These are phyloP conservation scores for Amanita subjunquillea DNA, from an alignment of 768 basidiomycete genomes.

Conservation along the genomic window DNA sequence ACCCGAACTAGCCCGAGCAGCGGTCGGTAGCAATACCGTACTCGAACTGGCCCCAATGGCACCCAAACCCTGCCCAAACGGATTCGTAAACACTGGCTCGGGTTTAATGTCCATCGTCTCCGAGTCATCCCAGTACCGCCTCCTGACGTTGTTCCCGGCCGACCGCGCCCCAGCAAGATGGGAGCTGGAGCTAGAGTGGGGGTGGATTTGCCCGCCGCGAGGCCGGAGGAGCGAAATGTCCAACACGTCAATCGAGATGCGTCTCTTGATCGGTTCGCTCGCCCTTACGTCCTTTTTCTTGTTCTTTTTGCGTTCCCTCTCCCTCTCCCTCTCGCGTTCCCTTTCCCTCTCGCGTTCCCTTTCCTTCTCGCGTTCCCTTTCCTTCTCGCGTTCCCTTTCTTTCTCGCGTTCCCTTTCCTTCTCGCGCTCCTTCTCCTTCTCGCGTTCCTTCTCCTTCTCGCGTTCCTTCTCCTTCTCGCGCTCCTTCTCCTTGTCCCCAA, in stretches of 20 bases:
- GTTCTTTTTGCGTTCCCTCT: background rate
- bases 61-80: too few species aligned
- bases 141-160: background rate
- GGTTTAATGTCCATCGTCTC: background rate
- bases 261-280: background rate
- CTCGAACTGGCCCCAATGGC: too few species aligned
- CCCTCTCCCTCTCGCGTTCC: background rate
- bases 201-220: background rate
- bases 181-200: background rate
- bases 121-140: background rate
- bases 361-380: conserved; percentile 1
- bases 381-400: conserved; percentile 2
- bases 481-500: conserved; percentile 2
- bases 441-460: conserved; percentile 6
- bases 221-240: background rate
- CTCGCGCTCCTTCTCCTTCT: background rate
- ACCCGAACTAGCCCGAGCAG: background rate
- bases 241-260: background rate
- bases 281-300: background rate
- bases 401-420: conserved; percentile 1
- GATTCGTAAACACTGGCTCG: too few species aligned
- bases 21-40: background rate
- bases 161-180: too few species aligned
- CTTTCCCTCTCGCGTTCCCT: background rate
- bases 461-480: conserved; percentile 2